These are phyloP conservation scores for Cryomyces antarcticus DNA, from an alignment of 495 filamentous ascomycete species.

Conservation along the genomic window DNA sequence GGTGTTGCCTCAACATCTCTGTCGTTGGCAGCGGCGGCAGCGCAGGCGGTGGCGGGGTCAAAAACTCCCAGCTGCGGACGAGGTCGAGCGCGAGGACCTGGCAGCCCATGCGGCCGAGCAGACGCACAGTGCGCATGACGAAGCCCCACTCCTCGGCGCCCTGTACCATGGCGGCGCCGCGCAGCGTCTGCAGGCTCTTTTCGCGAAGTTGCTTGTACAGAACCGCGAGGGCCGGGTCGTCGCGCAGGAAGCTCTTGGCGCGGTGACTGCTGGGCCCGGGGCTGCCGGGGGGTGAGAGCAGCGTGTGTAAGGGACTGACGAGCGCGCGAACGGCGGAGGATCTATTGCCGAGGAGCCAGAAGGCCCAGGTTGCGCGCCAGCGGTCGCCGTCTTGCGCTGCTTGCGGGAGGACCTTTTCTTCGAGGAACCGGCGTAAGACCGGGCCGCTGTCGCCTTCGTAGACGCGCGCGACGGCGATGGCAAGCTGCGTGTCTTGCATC, in stretches of 20 bases:
- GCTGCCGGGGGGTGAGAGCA: neutral
- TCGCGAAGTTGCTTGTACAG: conserved; percentile 75
- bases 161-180: conserved; percentile 64
- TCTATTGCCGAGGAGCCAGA: conserved; percentile 69
- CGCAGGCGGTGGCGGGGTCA: conserved; percentile 6
- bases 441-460: conserved; percentile 75
- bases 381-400: conserved; percentile 68
- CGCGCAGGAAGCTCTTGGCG: conserved; percentile 61
- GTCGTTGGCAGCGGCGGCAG: neutral
- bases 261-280: conserved; percentile 25
- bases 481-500: conserved; percentile 72
- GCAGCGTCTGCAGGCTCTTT: conserved; percentile 67
- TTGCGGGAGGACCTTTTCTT: conserved; percentile 58
- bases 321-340: conserved; percentile 79
- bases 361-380: conserved; percentile 92
- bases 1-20: too few relatives aligned
- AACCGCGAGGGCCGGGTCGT: conserved; percentile 74
- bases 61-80: conserved; percentile 66
- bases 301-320: conserved; percentile 27
- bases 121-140: conserved; percentile 64
- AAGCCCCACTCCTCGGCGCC: conserved; percentile 73
- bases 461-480: conserved; percentile 70
- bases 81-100: conserved; percentile 79
- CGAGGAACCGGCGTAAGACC: conserved; percentile 49
- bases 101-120: conserved; percentile 92